Conservation (phyloP, 2,329 filamentous ascomycete genomes). For the Alternaria incomplexa region DNA sequence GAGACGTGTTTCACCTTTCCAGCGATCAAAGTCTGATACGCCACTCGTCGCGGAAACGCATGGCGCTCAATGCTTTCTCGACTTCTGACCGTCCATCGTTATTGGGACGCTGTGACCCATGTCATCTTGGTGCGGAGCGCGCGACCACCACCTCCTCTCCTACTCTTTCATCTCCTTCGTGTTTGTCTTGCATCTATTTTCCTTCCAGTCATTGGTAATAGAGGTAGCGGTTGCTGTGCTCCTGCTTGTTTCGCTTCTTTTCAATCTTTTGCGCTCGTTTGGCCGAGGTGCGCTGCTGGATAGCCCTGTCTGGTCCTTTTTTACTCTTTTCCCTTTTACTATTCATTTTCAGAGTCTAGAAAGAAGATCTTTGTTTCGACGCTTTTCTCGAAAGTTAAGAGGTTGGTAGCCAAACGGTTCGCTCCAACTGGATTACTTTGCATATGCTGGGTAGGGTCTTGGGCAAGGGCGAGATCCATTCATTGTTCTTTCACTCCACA, state of each 20-base stretch:
- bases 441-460: constrained; percentile 36
- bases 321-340: constrained; percentile 6
- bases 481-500: constrained; percentile 27
- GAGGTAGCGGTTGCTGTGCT: constrained; percentile 44
- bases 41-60: constrained; percentile 37
- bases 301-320: constrained; percentile 17
- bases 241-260: constrained; percentile 44
- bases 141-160: constrained; percentile 17
- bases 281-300: constrained; percentile 30
- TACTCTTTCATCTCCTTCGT: constrained; percentile 27
- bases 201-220: constrained; percentile 37
- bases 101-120: constrained; percentile 22
- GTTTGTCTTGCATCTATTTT: constrained; percentile 26
- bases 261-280: constrained; percentile 40
- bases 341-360: background rate
- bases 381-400: constrained; percentile 4
- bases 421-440: constrained; percentile 16
- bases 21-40: constrained; percentile 35
- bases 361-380: constrained; percentile 18
- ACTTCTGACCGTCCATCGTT: constrained; percentile 30
- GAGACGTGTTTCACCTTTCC: constrained; percentile 37
- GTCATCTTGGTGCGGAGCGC: constrained; percentile 35
- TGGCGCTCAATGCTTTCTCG: constrained; percentile 44
- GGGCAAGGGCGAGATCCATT: constrained; percentile 44
- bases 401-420: constrained; percentile 30